Conservation (phyloP, 2,329 filamentous ascomycete genomes). For the Dothistroma pini region DNA sequence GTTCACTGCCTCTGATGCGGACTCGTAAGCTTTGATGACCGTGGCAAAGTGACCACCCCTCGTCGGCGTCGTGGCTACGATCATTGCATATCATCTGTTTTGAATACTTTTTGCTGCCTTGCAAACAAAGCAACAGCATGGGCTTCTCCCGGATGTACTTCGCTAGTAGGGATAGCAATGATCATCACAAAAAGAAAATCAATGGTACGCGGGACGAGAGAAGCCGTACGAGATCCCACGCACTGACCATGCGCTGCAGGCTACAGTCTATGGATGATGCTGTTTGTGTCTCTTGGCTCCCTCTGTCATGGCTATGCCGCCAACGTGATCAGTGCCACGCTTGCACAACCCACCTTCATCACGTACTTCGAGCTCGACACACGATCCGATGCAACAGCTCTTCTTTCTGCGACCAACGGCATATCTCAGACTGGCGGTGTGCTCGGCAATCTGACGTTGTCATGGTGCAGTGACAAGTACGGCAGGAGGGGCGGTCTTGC, state of each 20-base stretch:
- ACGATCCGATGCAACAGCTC: slow-evolving; percentile 18
- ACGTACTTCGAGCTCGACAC: slow-evolving; percentile 24
- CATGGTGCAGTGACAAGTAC: slow-evolving; percentile 20
- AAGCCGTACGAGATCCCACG: not conserved
- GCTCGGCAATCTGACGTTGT: slow-evolving; percentile 18
- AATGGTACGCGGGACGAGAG: not conserved
- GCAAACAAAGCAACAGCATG: not conserved
- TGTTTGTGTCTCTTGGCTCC: slow-evolving; percentile 19
- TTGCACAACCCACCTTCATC: slow-evolving; percentile 24
- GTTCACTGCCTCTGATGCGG: too few relatives aligned
- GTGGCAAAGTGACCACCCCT: too few relatives aligned
- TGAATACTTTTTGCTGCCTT: not conserved
- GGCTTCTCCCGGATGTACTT: not conserved
- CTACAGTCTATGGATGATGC: slow-evolving; percentile 21
- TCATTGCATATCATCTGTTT: not conserved
- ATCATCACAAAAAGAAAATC: slow-evolving; percentile 3
- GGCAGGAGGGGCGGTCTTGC: slow-evolving; percentile 19
- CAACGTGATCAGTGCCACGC: slow-evolving; percentile 20
- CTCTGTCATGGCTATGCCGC: slow-evolving; percentile 20
- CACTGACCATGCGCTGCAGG: not conserved
- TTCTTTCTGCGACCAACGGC: slow-evolving; percentile 23
- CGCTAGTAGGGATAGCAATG: not conserved
- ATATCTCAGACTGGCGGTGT: slow-evolving; percentile 25
- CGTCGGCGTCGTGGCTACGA: too few relatives aligned
- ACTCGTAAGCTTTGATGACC: too few relatives aligned